Base-by-base conservation (phyloP, 1,284 basidiomycete genomes). In the Heterobasidion irregulare region DNA sequence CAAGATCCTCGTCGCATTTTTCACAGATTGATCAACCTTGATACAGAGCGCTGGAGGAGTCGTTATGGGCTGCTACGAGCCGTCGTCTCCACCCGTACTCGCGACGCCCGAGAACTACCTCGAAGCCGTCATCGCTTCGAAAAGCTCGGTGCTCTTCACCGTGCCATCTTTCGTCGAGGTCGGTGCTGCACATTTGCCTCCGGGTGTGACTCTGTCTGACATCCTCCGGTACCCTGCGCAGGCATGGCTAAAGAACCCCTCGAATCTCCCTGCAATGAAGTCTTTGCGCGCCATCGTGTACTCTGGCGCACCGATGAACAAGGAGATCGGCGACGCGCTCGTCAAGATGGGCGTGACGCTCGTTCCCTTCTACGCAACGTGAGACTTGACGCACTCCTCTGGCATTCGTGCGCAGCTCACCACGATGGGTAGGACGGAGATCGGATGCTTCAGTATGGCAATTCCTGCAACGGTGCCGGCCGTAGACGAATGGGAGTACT, bases 91-190 rank as follows among this genome's bases (percentile, higher is more conserved):
- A 12, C 61, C 66, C 0, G 53, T 59, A 1, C 15, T 64, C 2
- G 64, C 68, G 0, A 68, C 62, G 4, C 63, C 69, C 0, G 63
- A 65, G 10, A 59, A 53, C 26, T 58, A 65, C 36, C 57, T 70
- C 13, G 58, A 63, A 8, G 56, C 53, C 2, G 53, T 61, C 18
- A 51, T 57, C 6, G 57, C 54, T 5, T 61, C 61, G 8, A 52
- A 62, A 8, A 57, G 59, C 45, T 57, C 65, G 35, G 52, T 64
- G 8, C 50, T 66, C 2, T 62, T 65, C 41, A 61, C 57, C 52
- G 61, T 66, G 6, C 69, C 68, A 1, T 58, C 58, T n/a, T 66
- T 69, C 43, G 50, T 68, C 49, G 67, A 71, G 61, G 68, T 68
- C 35, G 26, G 57, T 54, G 0, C 26, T 15, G 2, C 18, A n/a